phyloP scores from a whole-genome alignment of 169 alveolate genomes.

The Theileria parva region DNA sequence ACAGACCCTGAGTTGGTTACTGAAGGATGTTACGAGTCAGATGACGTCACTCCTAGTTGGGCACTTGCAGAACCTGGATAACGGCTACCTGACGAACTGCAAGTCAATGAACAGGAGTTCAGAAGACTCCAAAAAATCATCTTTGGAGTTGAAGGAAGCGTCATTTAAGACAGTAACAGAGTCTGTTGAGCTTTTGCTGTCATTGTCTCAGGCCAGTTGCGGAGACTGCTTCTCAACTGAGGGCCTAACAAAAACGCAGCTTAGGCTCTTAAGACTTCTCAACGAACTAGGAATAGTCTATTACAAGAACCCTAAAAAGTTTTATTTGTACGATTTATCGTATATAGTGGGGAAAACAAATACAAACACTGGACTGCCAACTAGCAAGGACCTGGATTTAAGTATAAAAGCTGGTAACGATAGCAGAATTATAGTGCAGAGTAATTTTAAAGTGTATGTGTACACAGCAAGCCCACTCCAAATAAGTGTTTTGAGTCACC shows the following conservation, averaged over 20 bases:
- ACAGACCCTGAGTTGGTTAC: slow-evolving; percentile 81
- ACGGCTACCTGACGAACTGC: slow-evolving; percentile 42
- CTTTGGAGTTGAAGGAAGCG: slow-evolving; percentile 38
- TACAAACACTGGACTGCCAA: not conserved
- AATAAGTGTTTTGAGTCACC: slow-evolving; percentile 79
- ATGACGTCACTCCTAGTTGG: slow-evolving; percentile 75
- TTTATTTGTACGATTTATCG: slow-evolving; percentile 65
- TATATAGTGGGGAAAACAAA: slow-evolving; percentile 41
- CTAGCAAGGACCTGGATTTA: not conserved
- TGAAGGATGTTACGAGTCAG: slow-evolving; percentile 78
- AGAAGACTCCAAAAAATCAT: slow-evolving; percentile 27
- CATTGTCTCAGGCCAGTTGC: slow-evolving; percentile 72
- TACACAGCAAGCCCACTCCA: slow-evolving; percentile 85
- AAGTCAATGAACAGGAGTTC: not conserved
- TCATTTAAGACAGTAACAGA: slow-evolving; percentile 66
- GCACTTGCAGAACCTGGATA: slow-evolving; percentile 70
- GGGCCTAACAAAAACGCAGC: slow-evolving; percentile 73
- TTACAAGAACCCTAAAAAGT: slow-evolving; percentile 35
- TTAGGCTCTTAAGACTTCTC: slow-evolving; percentile 71
- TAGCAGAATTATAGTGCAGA: slow-evolving; percentile 80
- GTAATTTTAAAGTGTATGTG: slow-evolving; percentile 86
- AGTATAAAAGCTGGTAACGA: not conserved
- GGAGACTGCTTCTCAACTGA: slow-evolving; percentile 73
- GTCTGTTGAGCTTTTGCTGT: slow-evolving; percentile 66
- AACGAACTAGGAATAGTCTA: slow-evolving; percentile 76